These are phyloP conservation scores for Xylaria sp. DNA, from an alignment of 2,329 filamentous ascomycete species.

Conservation along the genomic window DNA sequence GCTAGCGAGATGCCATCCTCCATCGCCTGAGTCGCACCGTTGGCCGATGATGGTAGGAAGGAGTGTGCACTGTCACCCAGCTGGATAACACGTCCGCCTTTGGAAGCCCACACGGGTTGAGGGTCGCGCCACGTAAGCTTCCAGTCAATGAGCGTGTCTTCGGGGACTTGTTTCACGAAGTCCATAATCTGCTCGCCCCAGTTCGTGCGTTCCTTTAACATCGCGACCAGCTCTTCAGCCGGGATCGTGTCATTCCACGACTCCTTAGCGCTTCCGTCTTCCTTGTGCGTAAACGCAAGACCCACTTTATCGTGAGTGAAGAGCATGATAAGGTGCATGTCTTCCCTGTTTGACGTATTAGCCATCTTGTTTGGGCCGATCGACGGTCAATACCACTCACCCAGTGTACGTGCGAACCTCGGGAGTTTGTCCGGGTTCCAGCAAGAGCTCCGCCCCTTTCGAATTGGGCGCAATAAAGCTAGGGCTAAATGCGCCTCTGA, in stretches of 20 bases:
- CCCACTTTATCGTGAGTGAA: slow-evolving; percentile 33
- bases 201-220: slow-evolving; percentile 26
- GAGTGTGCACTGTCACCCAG: slow-evolving; percentile 53
- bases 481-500: slow-evolving; percentile 32
- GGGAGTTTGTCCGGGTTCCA: slow-evolving; percentile 25
- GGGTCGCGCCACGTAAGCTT: slow-evolving; percentile 53
- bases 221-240: slow-evolving; percentile 23
- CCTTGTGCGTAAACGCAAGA: slow-evolving; percentile 32
- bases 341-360: slow-evolving; percentile 9
- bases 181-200: slow-evolving; percentile 33
- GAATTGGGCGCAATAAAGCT: slow-evolving; percentile 17
- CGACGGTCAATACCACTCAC: slow-evolving; percentile 6
- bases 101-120: slow-evolving; percentile 49
- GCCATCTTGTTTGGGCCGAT: not conserved
- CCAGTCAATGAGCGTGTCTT: slow-evolving; percentile 54
- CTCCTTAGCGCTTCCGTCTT: slow-evolving; percentile 30
- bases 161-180: slow-evolving; percentile 35
- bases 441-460: slow-evolving; percentile 23
- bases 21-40: slow-evolving; percentile 53
- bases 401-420: slow-evolving; percentile 31
- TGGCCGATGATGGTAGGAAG: slow-evolving; percentile 52
- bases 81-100: slow-evolving; percentile 48
- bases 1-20: slow-evolving; percentile 52
- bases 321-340: slow-evolving; percentile 30
- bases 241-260: slow-evolving; percentile 29